A percentile compares a stretch with the other conserved stretches of the same genome.
These are phyloP conservation scores for Angomonas ambiguus DNA, from an alignment of 208 protist genomes.

Conservation along the genomic window DNA sequence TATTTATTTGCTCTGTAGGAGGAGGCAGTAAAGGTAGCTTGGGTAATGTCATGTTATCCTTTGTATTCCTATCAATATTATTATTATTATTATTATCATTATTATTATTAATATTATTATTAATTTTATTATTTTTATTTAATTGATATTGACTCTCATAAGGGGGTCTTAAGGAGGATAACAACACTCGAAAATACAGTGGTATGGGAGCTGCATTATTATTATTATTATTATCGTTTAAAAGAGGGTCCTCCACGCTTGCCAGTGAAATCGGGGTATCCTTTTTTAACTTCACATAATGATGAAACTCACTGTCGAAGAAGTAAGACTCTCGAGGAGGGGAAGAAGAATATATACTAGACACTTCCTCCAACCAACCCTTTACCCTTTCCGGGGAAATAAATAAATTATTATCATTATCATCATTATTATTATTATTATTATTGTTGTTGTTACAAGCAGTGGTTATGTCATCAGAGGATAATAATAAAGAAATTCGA, in stretches of 20 bases:
- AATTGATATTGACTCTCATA: not conserved
- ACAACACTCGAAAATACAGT: not conserved
- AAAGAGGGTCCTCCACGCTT: not conserved
- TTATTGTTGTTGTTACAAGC: not conserved
- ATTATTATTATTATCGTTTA: not conserved
- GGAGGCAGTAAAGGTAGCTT: not conserved
- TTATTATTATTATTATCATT: not conserved
- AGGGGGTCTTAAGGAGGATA: not conserved
- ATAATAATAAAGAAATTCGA: too few species aligned
- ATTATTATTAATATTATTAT: conserved; percentile 2
- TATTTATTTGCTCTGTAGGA: too few species aligned
- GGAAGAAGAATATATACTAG: not conserved
- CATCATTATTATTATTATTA: not conserved
- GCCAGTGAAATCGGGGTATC: too few species aligned
- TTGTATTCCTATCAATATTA: too few species aligned
- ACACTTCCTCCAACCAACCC: not conserved
- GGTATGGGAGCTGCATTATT: not conserved
- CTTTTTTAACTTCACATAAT: not conserved
- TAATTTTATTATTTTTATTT: not conserved
- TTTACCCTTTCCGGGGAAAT: too few species aligned
- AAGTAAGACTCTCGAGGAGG: not conserved
- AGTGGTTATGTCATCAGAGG: not conserved
- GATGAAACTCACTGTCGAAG: not conserved
- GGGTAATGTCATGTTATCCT: not conserved
- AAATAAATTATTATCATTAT: not conserved